Conservation (phyloP, 140 eudicot genomes). For the Oenanthe javanica region DNA sequence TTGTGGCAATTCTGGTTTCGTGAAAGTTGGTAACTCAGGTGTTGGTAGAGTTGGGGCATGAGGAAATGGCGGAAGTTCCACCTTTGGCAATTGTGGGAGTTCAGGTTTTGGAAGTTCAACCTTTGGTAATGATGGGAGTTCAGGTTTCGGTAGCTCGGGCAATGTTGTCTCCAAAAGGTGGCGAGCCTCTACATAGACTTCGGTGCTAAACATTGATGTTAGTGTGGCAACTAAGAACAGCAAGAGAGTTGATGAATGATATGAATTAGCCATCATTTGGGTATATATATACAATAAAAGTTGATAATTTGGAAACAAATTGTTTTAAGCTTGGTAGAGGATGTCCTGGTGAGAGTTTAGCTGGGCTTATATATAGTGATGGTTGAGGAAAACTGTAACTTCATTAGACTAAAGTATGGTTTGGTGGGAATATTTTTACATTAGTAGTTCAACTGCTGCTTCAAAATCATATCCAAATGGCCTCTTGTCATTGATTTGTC, state of each 20-base stretch:
- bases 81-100: neutral
- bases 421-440: constrained; percentile 9
- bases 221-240: neutral
- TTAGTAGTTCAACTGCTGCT: neutral
- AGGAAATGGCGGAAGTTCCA: neutral
- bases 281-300: neutral
- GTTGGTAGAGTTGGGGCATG: neutral
- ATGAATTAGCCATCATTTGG: neutral
- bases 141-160: constrained; percentile 11
- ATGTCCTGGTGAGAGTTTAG: neutral
- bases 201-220: neutral
- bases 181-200: neutral
- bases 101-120: constrained; percentile 9
- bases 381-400: neutral
- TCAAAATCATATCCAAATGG: neutral
- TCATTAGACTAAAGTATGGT: neutral
- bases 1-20: neutral
- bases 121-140: neutral
- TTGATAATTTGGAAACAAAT: neutral
- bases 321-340: neutral
- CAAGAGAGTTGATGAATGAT: neutral
- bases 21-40: neutral
- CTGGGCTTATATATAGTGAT: neutral
- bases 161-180: neutral
- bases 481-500: neutral